phyloP scores from a whole-genome alignment of 306 rosid genomes.

The Cyclanthera cordifolia region DNA sequence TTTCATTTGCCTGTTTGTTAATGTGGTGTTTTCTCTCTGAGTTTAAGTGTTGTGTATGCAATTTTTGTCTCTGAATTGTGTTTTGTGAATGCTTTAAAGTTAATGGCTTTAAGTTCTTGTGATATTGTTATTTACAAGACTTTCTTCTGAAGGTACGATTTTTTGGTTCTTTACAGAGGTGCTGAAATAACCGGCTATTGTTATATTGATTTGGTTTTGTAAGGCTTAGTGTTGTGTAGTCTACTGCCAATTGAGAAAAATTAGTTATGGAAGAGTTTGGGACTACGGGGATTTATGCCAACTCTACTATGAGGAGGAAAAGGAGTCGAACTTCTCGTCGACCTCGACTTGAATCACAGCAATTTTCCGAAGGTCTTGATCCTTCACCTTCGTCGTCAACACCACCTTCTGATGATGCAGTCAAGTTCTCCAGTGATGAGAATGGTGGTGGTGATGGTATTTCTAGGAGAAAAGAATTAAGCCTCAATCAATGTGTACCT shows the following conservation, averaged over 20 bases:
- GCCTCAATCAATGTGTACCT: constrained; percentile 49
- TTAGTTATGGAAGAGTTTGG: constrained; percentile 59
- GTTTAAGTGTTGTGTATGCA: neutral
- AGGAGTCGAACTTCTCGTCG: constrained; percentile 78
- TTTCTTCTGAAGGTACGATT: neutral
- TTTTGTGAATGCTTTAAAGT: neutral
- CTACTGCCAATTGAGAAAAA: constrained; percentile 16
- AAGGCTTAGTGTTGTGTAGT: neutral
- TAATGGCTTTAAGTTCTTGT: no score
- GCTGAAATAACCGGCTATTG: neutral
- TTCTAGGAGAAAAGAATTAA: constrained; percentile 59
- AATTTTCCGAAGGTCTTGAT: constrained; percentile 38
- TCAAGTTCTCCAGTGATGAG: constrained; percentile 75
- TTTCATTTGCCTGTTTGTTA: neutral
- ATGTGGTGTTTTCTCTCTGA: neutral
- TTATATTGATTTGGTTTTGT: neutral
- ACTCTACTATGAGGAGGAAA: constrained; percentile 60
- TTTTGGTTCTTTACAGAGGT: constrained; percentile 7
- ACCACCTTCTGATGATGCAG: constrained; percentile 55
- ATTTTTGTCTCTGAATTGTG: neutral
- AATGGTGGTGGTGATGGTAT: constrained; percentile 45
- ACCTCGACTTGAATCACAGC: constrained; percentile 71
- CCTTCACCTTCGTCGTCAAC: constrained; percentile 48
- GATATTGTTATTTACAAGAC: neutral
- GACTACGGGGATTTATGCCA: constrained; percentile 34